Evolutionary conservation across 2,329 filamentous ascomycete species (phyloP), one percentile per base, ranked within the genome.

Genomic region (Fusarium floridanum): DNA sequence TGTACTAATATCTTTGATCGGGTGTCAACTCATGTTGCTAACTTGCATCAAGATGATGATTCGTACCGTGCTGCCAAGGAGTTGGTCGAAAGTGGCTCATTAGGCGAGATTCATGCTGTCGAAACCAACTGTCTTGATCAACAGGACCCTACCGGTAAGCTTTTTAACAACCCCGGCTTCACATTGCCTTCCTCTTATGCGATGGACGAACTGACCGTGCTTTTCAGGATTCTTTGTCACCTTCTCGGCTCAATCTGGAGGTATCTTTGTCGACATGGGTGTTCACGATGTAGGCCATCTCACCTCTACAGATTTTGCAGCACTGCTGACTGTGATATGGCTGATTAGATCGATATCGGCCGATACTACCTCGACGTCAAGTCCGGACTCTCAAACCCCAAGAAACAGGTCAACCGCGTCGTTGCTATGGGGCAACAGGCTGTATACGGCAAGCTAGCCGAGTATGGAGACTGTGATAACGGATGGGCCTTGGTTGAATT

Each of bases 401-500:
- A 76, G 59, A 80, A 83, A 75, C 76, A 81, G 55, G 73, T 81
- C 37, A 81, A 76, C 64, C 77, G 79, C 1, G 78, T 80, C 2
- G 75, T 82, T 17, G 79, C 77, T 32, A 72, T 81, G 63, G 79
- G 79, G 6, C 78, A 83, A 48, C 80, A 83, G 56, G 76, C 77
- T 16, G 78, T 81, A 55, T 74, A 79, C 17, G 70, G 77, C 10
- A 81, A 83, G 14, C 79, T 82, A 2, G 75, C 76, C 37, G 69
- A 76, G 67, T 72, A 74, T 36, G 75, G 75, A 55, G 77, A 79
- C 68, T 72, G 67, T 12, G 82, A 83, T 71, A 84, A 83, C 64
- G 82, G 78, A 8, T 78, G 81, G 64, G 82, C 76, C 4, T 70
- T 83, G 9, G 80, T 83, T 11, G 82, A 83, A 69, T 83, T 82